Base-by-base conservation (phyloP, 352 stramenopile genomes). In the Globisporangium middletonii region DNA sequence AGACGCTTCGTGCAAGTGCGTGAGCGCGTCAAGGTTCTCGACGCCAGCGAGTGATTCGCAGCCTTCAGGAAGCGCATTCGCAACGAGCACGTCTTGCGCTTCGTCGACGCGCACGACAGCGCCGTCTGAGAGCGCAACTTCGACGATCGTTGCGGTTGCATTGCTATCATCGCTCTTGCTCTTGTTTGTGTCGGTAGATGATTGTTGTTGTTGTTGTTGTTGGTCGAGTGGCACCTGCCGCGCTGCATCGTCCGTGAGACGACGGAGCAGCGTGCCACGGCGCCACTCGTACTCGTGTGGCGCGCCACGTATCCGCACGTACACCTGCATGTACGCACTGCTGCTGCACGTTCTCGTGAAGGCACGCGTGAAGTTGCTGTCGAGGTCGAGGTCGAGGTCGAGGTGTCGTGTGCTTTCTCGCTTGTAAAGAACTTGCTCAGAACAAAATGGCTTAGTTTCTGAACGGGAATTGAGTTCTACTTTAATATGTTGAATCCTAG, bases 1-100 rank as follows among this genome's bases (percentile, higher is more conserved):
- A 1, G 79, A 81, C 28, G 85, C 74, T 54, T 92, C 85, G 52
- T 94, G 79, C 57, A 92, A 67, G 54, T 94, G 84, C 9, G 75
- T 86, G 38, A 92, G 73, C 50, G 73, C 69, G 41, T 89, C 80
- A 4, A 94, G 53, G 47, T 91, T 85, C 37, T 92, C 75, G 26
- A 92, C 60, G 9, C 85, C 67, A 18, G 71, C 75, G 4, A 90
- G 68, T 28, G 63, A 73, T 38, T 72, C 57, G 27, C 53, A 51
- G n/a, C 51, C 51, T 16, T 45, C 55, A 23, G 67, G 54, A 3
- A 76, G 49, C 11, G 80, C 67, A 55, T 90, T 88, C 2, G 67
- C 72, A 54, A 74, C 69, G 37, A 82, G 71, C 30, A 90, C 72
- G 60, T 89, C 75, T 44, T 64, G 47, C 46, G 70, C 73, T 69